These are phyloP conservation scores for Verruconis gallopava DNA, from an alignment of 2,329 filamentous ascomycete genomes.

Conservation along the genomic window DNA sequence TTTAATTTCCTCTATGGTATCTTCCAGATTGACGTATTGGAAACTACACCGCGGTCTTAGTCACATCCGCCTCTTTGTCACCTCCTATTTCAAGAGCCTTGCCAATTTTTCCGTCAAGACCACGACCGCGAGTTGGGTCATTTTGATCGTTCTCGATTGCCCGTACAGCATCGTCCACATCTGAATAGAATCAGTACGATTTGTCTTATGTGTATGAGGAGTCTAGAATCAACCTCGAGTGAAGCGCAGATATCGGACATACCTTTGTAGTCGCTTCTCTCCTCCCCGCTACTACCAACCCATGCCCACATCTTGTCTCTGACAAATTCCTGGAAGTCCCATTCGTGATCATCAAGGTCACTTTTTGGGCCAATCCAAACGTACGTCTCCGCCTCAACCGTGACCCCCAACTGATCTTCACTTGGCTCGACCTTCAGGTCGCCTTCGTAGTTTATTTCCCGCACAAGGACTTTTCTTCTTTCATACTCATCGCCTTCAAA, in stretches of 20 bases:
- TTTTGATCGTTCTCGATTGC: conserved; percentile 7
- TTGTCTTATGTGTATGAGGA: not conserved
- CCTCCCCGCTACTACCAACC: conserved; percentile 34
- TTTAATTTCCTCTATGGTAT: no score
- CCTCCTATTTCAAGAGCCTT: conserved; percentile 7
- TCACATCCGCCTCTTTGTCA: conserved; percentile 2
- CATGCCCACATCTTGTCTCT: conserved; percentile 56
- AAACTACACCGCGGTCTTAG: conserved; percentile 6
- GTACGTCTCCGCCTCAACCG: conserved; percentile 33
- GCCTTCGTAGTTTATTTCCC: conserved; percentile 20
- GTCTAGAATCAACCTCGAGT: conserved; percentile 1
- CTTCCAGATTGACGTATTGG: not conserved
- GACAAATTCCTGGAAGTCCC: conserved; percentile 79
- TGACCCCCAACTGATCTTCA: conserved; percentile 24
- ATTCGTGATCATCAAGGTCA: conserved; percentile 58
- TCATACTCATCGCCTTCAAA: conserved; percentile 74
- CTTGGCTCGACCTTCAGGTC: conserved; percentile 16
- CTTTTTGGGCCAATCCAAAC: conserved; percentile 37
- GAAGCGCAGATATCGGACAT: conserved; percentile 17
- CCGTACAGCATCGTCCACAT: conserved; percentile 10
- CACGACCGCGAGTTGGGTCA: conserved; percentile 34
- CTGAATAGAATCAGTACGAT: not conserved
- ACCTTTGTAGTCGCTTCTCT: conserved; percentile 34
- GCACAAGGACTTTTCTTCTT: conserved; percentile 36
- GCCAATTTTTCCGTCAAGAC: conserved; percentile 26